phyloP scores from a whole-genome alignment of 768 basidiomycete genomes.

The Leucosporidium yakuticum region DNA sequence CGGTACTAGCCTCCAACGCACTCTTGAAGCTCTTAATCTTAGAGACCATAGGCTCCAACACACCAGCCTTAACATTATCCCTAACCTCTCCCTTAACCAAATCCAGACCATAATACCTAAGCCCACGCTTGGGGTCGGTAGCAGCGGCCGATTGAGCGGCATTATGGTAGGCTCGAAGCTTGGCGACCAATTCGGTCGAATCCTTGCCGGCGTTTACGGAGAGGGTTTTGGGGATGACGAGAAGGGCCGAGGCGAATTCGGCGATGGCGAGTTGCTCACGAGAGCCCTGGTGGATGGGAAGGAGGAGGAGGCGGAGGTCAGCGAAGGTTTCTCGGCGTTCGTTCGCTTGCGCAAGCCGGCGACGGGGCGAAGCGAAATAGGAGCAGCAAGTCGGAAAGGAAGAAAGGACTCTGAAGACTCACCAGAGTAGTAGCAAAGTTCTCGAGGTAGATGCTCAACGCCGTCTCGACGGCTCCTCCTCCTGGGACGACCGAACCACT shows the following conservation, averaged over 20 bases:
- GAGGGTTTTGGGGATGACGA: slow-evolving; percentile 93
- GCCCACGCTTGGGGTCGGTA: slow-evolving; percentile 82
- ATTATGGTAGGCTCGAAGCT: slow-evolving; percentile 93
- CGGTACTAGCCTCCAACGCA: slow-evolving; percentile 92
- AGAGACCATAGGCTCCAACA: slow-evolving; percentile 92
- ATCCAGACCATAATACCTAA: slow-evolving; percentile 90
- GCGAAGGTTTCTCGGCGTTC: neutral
- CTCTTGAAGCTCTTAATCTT: slow-evolving; percentile 96
- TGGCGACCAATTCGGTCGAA: slow-evolving; percentile 93
- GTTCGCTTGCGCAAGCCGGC: neutral
- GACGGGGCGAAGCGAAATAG: neutral
- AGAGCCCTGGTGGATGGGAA: slow-evolving; percentile 62
- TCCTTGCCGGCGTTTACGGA: slow-evolving; percentile 98
- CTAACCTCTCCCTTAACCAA: slow-evolving; percentile 88
- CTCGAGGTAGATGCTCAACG: slow-evolving; percentile 92
- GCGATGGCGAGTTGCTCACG: slow-evolving; percentile 97
- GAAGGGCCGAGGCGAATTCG: slow-evolving; percentile 88
- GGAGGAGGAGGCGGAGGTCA: neutral
- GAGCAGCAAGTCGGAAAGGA: neutral
- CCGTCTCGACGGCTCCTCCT: slow-evolving; percentile 94
- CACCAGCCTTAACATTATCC: slow-evolving; percentile 87
- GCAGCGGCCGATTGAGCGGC: slow-evolving; percentile 86
- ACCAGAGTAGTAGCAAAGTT: slow-evolving; percentile 98
- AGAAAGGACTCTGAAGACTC: slow-evolving; percentile 41
- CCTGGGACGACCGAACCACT: slow-evolving; percentile 93